These are phyloP conservation scores for Coemansia sp. DNA, from an alignment of 192 early-diverging fungal species.

Conservation along the genomic window DNA sequence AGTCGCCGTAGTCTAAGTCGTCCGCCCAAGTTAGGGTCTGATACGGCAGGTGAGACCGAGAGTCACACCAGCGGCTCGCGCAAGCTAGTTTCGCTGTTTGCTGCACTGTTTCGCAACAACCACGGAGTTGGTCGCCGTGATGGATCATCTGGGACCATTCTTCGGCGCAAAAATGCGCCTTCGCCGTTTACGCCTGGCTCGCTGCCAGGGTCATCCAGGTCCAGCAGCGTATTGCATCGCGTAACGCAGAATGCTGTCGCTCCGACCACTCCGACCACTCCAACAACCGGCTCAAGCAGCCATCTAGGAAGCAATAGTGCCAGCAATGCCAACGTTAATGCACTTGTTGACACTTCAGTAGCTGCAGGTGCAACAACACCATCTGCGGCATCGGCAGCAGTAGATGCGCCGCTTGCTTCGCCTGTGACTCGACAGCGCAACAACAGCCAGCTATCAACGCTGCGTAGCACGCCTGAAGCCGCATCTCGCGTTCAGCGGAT, in stretches of 20 bases:
- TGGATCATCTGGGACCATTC: conserved; percentile 9
- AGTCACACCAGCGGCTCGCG: conserved; percentile 43
- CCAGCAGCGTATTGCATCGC: conserved; percentile 31
- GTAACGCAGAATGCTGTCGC: conserved; percentile 20
- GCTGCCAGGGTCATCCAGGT: conserved; percentile 19
- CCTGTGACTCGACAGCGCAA: conserved; percentile 40
- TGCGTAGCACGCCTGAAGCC: conserved; percentile 34
- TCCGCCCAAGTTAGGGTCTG: conserved; percentile 17
- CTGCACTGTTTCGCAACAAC: conserved; percentile 61
- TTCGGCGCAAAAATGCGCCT: conserved; percentile 45
- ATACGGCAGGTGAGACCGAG: conserved; percentile 28
- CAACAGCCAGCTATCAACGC: conserved; percentile 46
- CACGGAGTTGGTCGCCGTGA: conserved; percentile 33
- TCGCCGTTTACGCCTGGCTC: conserved; percentile 33
- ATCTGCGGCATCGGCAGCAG: conserved; percentile 12
- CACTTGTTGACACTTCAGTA: not conserved
- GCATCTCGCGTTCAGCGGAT: conserved; percentile 57
- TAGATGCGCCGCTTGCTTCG: conserved; percentile 18
- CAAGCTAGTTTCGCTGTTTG: conserved; percentile 73
- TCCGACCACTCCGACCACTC: conserved; percentile 4
- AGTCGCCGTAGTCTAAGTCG: conserved; percentile 53
- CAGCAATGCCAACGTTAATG: conserved; percentile 6
- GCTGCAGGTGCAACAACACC: conserved; percentile 1
- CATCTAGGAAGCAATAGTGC: conserved; percentile 8
- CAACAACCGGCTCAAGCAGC: not conserved